A percentile compares a stretch with the other conserved stretches of the same genome.
These are phyloP conservation scores for Kuraishia borneana DNA, from an alignment of 805 yeast genomes.

Conservation along the genomic window DNA sequence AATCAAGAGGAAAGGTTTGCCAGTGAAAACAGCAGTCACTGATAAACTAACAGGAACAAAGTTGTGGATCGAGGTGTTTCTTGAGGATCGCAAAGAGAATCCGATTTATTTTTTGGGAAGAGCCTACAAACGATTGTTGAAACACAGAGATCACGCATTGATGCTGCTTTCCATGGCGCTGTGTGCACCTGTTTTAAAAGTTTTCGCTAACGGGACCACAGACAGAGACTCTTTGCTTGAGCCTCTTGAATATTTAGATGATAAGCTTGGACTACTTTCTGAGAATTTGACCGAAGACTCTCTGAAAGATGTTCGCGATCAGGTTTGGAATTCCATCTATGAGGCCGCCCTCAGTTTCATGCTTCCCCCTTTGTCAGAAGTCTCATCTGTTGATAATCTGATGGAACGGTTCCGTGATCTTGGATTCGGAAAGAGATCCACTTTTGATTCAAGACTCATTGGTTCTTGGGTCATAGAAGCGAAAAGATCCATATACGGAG, in stretches of 20 bases:
- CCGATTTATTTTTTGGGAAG: slow-evolving; percentile 74
- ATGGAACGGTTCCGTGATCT: neutral
- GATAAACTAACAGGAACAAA: slow-evolving; percentile 64
- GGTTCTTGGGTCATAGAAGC: neutral
- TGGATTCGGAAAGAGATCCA: neutral
- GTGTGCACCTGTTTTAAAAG: neutral
- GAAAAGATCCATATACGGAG: neutral
- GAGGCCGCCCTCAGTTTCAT: neutral
- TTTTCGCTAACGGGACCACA: neutral
- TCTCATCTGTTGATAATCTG: neutral
- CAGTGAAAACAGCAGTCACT: slow-evolving; percentile 39
- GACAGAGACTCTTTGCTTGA: slow-evolving; percentile 58
- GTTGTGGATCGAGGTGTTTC: slow-evolving; percentile 52
- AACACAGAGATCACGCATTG: slow-evolving; percentile 57
- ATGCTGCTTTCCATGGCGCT: slow-evolving; percentile 29
- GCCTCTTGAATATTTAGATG: slow-evolving; percentile 61
- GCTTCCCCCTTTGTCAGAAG: neutral
- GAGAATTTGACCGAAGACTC: slow-evolving; percentile 42
- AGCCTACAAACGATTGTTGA: slow-evolving; percentile 51
- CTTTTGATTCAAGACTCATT: neutral
- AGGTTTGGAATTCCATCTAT: slow-evolving; percentile 47
- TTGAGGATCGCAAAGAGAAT: slow-evolving; percentile 73
- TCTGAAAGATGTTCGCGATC: slow-evolving; percentile 54
- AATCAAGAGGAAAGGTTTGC: slow-evolving; percentile 57
- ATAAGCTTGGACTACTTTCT: slow-evolving; percentile 56